phyloP scores from a whole-genome alignment of 2,329 filamentous ascomycete species.

The Clarireedia homoeocarpa region DNA sequence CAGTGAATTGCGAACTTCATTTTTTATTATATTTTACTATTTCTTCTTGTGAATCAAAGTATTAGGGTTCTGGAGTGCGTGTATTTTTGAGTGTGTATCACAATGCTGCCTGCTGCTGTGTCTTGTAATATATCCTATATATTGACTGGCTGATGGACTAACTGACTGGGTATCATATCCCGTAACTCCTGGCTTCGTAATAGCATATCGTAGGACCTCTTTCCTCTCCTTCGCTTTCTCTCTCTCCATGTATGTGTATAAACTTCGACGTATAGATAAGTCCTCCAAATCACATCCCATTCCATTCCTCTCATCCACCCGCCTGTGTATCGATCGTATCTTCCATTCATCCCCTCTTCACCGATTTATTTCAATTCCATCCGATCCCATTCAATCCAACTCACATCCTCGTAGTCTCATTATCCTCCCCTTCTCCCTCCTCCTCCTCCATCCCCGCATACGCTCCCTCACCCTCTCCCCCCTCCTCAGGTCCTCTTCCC shows the following conservation, averaged over 20 bases:
- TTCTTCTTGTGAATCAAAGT: conserved; percentile 10
- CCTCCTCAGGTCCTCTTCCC: neutral
- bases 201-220: no score
- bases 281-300: neutral
- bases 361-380: conserved; percentile 5
- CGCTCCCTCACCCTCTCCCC: conserved; percentile 16
- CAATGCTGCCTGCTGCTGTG: no score
- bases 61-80: neutral
- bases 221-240: no score
- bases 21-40: neutral
- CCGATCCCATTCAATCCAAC: conserved; percentile 11
- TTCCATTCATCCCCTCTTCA: neutral
- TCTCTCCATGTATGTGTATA: neutral
- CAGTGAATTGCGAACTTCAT: conserved; percentile 10
- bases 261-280: neutral
- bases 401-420: conserved; percentile 2
- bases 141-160: neutral
- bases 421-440: neutral
- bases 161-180: neutral
- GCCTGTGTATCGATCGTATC: no score
- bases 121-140: neutral
- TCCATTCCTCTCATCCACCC: no score
- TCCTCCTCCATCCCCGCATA: conserved; percentile 6
- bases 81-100: no score
- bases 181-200: neutral